Percentiles rank a stretch among this genome's conserved stretches.
phyloP scores from a whole-genome alignment of 139 green algal species.

The Chlamydomonas eustigma region DNA sequence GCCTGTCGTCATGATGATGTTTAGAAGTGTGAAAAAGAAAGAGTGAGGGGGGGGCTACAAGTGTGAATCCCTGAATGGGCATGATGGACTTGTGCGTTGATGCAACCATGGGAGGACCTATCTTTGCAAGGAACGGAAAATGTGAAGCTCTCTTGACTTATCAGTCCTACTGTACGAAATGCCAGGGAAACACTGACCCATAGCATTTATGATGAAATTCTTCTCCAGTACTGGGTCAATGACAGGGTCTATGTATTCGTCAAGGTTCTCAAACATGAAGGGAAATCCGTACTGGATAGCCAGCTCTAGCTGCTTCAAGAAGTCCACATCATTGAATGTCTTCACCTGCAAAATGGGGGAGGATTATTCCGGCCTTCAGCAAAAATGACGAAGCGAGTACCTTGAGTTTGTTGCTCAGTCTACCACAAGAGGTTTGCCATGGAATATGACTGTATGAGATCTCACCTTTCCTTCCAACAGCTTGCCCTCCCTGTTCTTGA shows the following conservation, averaged over 20 bases:
- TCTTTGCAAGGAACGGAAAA: too few species aligned
- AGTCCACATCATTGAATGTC: conserved; percentile 85
- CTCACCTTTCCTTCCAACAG: conserved; percentile 60
- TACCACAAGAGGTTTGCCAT: too few species aligned
- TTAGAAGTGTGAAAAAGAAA: neutral
- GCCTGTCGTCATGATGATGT: too few species aligned
- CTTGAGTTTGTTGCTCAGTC: too few species aligned
- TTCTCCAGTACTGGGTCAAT: conserved; percentile 88
- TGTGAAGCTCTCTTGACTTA: too few species aligned
- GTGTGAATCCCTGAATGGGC: neutral
- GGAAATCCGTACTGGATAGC: conserved; percentile 86
- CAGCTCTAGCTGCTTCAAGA: conserved; percentile 90
- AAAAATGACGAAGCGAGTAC: too few species aligned
- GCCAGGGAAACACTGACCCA: neutral
- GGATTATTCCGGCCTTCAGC: too few species aligned
- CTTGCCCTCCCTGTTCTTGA: conserved; percentile 79
- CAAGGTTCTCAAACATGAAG: conserved; percentile 87
- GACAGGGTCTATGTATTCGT: conserved; percentile 89
- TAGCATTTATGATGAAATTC: conserved; percentile 45
- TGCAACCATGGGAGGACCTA: too few species aligned
- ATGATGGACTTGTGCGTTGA: too few species aligned
- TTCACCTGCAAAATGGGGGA: conserved; percentile 52
- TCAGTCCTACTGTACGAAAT: too few species aligned
- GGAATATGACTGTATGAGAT: too few species aligned
- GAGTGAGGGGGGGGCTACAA: neutral